Evolutionary conservation across 2,329 filamentous ascomycete species (phyloP).

Genomic region (Cordyceps tenuipes): DNA sequence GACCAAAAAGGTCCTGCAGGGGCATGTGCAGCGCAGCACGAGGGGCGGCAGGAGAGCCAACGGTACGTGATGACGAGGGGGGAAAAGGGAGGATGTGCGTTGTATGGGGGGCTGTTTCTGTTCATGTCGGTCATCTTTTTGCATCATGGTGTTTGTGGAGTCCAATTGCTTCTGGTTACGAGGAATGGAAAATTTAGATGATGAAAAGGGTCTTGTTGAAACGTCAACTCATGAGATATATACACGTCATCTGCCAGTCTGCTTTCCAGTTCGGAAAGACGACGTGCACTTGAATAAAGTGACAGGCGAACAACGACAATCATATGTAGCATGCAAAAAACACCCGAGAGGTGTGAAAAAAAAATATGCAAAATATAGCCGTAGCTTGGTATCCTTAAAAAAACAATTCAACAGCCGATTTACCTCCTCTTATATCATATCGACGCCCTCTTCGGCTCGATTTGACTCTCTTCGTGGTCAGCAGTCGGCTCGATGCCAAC

Average conservation of each 20-base stretch:
- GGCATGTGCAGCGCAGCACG: slow-evolving; percentile 76
- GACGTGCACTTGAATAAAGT: not conserved
- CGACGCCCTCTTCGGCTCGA: not conserved
- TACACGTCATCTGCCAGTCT: not conserved
- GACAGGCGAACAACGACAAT: not conserved
- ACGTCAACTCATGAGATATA: not conserved
- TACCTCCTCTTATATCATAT: not conserved
- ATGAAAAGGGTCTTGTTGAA: not conserved
- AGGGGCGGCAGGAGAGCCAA: slow-evolving; percentile 78
- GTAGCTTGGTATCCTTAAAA: not conserved
- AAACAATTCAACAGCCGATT: not conserved
- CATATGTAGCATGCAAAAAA: not conserved
- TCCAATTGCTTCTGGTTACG: not conserved
- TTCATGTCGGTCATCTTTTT: not conserved
- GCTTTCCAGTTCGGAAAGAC: not conserved
- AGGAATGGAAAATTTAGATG: not conserved
- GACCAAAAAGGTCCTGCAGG: slow-evolving; percentile 70
- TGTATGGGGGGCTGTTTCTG: not conserved
- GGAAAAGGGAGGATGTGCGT: not conserved
- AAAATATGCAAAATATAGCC: not conserved
- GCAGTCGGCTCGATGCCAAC: slow-evolving; percentile 28
- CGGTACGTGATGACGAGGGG: slow-evolving; percentile 22
- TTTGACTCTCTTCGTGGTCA: slow-evolving; percentile 16
- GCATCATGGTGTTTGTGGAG: slow-evolving; percentile 1
- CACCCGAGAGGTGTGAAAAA: not conserved